These are phyloP conservation scores for Pachyrhizus erosus DNA, from an alignment of 306 rosid genomes.

Conservation along the genomic window DNA sequence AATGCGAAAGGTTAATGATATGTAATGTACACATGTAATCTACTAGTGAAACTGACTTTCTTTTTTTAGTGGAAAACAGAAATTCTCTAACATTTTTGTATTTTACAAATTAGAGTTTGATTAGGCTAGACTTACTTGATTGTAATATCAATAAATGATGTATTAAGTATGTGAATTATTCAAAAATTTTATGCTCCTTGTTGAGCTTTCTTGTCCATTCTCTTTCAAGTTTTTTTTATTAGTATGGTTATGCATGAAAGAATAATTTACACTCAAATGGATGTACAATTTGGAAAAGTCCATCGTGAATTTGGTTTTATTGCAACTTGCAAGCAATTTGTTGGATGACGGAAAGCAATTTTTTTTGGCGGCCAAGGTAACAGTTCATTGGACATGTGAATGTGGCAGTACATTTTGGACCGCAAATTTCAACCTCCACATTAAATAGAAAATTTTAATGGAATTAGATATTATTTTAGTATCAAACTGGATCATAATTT, in stretches of 20 bases:
- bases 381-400: slow-evolving; percentile 27
- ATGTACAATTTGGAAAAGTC: slow-evolving; percentile 30
- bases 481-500: not conserved
- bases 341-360: slow-evolving; percentile 35
- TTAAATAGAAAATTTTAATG: not conserved
- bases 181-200: not conserved
- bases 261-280: slow-evolving; percentile 21
- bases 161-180: slow-evolving; percentile 11
- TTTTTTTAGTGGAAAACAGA: slow-evolving; percentile 30
- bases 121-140: slow-evolving; percentile 27
- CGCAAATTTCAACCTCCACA: not conserved
- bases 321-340: slow-evolving; percentile 34
- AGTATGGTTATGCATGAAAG: not conserved
- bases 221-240: not conserved
- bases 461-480: slow-evolving; percentile 33
- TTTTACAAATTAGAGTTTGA: slow-evolving; percentile 11
- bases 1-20: not conserved
- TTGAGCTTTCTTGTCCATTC: not conserved
- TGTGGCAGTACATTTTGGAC: slow-evolving; percentile 40
- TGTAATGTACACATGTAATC: not conserved
- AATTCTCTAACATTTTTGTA: slow-evolving; percentile 37
- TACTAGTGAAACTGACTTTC: slow-evolving; percentile 18
- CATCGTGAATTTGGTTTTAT: slow-evolving; percentile 8
- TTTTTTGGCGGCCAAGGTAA: slow-evolving; percentile 21
- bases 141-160: slow-evolving; percentile 43